phyloP scores from a whole-genome alignment of 2,329 filamentous ascomycete species.

The Blastomyces percursus region DNA sequence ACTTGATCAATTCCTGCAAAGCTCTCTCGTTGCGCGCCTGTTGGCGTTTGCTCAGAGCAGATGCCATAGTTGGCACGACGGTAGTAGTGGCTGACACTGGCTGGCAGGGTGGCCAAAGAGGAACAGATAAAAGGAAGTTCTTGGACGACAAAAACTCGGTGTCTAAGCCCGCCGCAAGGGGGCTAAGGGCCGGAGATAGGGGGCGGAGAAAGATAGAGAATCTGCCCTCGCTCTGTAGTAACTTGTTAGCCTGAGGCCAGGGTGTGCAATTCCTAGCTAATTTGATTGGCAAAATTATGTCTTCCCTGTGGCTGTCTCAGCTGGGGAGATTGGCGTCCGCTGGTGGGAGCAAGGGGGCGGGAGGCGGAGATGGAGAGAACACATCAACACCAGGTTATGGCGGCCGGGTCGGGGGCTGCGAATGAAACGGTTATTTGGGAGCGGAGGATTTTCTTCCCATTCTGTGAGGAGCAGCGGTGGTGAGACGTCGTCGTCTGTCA shows the following conservation, averaged over 20 bases:
- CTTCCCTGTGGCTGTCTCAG: not conserved
- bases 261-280: not conserved
- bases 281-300: not conserved
- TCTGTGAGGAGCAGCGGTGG: not conserved
- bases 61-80: constrained; percentile 47
- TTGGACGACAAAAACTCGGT: not conserved
- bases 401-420: not conserved
- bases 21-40: constrained; percentile 93
- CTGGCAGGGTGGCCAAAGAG: constrained; percentile 10
- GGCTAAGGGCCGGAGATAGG: not conserved
- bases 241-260: not conserved
- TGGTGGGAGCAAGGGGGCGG: not conserved
- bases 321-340: not conserved
- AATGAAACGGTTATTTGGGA: not conserved
- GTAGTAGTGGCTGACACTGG: not conserved
- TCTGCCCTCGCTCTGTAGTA: not conserved
- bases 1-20: constrained; percentile 79
- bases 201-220: not conserved
- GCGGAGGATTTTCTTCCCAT: too few relatives aligned
- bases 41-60: constrained; percentile 81
- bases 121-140: not conserved
- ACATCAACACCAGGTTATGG: not conserved
- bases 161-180: not conserved
- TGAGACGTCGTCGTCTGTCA: not conserved
- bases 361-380: not conserved